Evolutionary conservation across 2,329 filamentous ascomycete species (phyloP).

Genomic region (Fusarium newnesense): DNA sequence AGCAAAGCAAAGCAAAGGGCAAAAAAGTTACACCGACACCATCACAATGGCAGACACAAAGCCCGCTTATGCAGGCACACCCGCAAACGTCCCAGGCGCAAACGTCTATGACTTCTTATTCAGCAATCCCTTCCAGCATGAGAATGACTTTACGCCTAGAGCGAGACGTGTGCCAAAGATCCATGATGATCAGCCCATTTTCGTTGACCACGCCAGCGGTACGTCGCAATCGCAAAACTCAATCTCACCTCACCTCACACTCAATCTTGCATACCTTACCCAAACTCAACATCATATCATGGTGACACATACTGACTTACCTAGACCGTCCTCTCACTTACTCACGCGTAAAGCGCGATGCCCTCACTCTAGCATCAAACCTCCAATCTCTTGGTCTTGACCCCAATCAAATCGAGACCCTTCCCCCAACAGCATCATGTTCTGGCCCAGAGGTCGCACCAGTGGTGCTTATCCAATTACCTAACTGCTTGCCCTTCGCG

Average conservation of each 20-base stretch:
- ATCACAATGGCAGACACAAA: constrained; percentile 26
- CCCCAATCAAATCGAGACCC: constrained; percentile 46
- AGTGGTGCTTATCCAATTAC: constrained; percentile 55
- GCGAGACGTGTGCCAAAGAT: constrained; percentile 48
- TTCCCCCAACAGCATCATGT: constrained; percentile 54
- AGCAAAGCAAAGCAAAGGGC: no score
- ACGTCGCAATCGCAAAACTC: constrained; percentile 13
- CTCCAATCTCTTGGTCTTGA: constrained; percentile 51
- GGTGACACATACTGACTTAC: neutral
- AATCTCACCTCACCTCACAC: neutral
- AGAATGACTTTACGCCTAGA: constrained; percentile 45
- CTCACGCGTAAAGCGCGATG: constrained; percentile 48
- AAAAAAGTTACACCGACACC: neutral
- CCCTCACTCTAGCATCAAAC: constrained; percentile 50
- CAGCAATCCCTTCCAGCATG: constrained; percentile 49
- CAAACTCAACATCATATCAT: neutral
- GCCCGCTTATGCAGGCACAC: constrained; percentile 28
- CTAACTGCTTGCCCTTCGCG: constrained; percentile 54
- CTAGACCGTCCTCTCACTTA: constrained; percentile 51
- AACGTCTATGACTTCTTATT: constrained; percentile 53
- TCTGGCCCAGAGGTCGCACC: constrained; percentile 52
- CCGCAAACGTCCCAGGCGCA: constrained; percentile 32
- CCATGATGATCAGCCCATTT: constrained; percentile 49
- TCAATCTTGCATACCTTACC: neutral
- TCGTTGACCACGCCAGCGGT: constrained; percentile 55